Evolutionary conservation across 2,329 filamentous ascomycete species (phyloP), one percentile per base, ranked within the genome.

Genomic region (Alternaria rosae): DNA sequence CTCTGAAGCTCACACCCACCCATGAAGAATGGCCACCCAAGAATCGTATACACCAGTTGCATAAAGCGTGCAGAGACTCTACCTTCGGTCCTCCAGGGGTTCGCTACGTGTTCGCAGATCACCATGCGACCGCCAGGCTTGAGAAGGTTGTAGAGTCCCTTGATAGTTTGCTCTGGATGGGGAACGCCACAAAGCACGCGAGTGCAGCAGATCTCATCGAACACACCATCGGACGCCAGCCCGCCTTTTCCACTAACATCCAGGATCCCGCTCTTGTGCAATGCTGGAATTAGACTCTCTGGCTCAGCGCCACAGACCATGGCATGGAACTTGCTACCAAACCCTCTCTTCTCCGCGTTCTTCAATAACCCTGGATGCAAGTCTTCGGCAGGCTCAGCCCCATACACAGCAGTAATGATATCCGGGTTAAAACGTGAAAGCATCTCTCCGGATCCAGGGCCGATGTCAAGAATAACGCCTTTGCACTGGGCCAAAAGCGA

Each of bases 171-270:
- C 50, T 82, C 78, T 21, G 82, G 78, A 43, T 82, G 71, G 0
- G 85, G 84, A 9, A 88, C 83, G 4, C 84, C 84, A 64, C 86
- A 88, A 3, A 88, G 74, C 1, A 87, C 86, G 0, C 85, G 79
- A 10, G 86, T 76, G 60, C 84, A 85, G 51, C 86, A 76, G 48
- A 88, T 85, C 12, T 84, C 84, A 67, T 88, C 86, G 47, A 88
- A 86, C 1, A 86, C 66, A 0, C 81, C 82, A 3, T 72, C 72
- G 7, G 65, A 71, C 9, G 69, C 71, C 17, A 65, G 57, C 3
- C 70, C 72, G 3, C 67, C 54, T 2, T 70, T 69, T 12, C 69
- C 72, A 30, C 67, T 61, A 0, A 68, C 44, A 7, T 73, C 55
- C 5, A 83, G 57, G 5, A 85, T 66, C 0, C 80, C 83, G n/a